phyloP scores from a whole-genome alignment of 2,329 filamentous ascomycete species.

The Rhynchosporium agropyri region DNA sequence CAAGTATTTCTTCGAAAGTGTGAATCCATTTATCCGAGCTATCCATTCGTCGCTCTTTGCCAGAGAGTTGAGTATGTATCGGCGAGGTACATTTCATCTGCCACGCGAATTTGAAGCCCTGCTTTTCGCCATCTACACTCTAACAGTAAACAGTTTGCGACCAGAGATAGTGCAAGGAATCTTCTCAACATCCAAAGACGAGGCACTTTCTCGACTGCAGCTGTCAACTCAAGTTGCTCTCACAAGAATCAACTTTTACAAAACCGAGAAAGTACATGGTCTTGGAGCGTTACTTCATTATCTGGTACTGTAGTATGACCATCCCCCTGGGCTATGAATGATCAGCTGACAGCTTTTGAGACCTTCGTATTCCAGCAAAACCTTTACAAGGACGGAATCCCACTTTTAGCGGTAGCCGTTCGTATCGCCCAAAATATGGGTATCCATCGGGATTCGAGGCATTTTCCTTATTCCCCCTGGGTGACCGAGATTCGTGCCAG shows the following conservation, averaged over 20 bases:
- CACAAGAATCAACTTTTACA: conserved; percentile 29
- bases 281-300: conserved; percentile 31
- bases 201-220: conserved; percentile 22
- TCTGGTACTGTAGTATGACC: conserved; percentile 19
- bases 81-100: conserved; percentile 46
- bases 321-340: neutral
- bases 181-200: conserved; percentile 32
- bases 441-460: conserved; percentile 58
- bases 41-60: conserved; percentile 67
- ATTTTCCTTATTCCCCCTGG: conserved; percentile 34
- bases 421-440: conserved; percentile 68
- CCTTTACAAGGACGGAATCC: conserved; percentile 61
- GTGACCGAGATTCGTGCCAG: conserved; percentile 30
- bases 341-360: conserved; percentile 12
- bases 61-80: conserved; percentile 62
- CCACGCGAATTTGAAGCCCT: conserved; percentile 60
- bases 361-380: conserved; percentile 44
- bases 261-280: conserved; percentile 26
- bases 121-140: conserved; percentile 66
- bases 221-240: conserved; percentile 26
- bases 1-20: conserved; percentile 71
- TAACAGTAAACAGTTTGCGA: conserved; percentile 59
- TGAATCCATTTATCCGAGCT: conserved; percentile 69
- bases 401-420: conserved; percentile 63
- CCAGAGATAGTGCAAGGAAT: conserved; percentile 49